phyloP scores from a whole-genome alignment of 176 grass and related monocot species.

The Rhynchospora tenuis region DNA sequence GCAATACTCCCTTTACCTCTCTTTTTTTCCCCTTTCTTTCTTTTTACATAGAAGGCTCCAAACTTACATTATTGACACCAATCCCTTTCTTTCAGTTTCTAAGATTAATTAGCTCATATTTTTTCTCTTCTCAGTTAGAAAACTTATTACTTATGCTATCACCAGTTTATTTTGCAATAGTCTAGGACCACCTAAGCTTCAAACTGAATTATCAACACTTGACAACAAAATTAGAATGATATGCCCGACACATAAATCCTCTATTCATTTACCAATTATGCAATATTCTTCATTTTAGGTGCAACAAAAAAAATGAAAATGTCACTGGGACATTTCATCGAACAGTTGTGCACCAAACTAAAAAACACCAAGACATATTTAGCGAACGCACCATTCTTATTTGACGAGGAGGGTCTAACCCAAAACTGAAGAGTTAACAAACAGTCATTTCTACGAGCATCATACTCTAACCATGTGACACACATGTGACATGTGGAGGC shows the following conservation, averaged over 20 bases:
- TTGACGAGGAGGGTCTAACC: background rate
- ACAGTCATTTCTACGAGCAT: too few relatives aligned
- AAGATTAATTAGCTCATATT: background rate
- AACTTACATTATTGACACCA: background rate
- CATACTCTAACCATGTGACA: too few relatives aligned
- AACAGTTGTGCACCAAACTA: background rate
- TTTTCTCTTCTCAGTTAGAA: background rate
- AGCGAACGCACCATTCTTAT: background rate
- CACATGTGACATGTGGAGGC: background rate
- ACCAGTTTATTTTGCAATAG: background rate
- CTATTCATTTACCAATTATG: background rate
- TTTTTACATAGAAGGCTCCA: background rate
- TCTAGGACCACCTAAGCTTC: background rate
- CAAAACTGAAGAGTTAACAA: background rate
- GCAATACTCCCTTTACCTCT: background rate
- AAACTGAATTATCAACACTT: background rate
- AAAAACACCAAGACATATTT: background rate
- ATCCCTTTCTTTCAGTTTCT: background rate
- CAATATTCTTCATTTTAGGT: background rate
- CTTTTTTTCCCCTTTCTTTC: background rate
- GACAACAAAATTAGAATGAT: background rate
- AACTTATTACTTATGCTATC: background rate
- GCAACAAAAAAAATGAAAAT: background rate
- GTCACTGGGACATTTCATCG: background rate
- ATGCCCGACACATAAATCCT: background rate